Base-by-base conservation (phyloP, 2,329 filamentous ascomycete genomes). In the Ophiostoma ulmi region DNA sequence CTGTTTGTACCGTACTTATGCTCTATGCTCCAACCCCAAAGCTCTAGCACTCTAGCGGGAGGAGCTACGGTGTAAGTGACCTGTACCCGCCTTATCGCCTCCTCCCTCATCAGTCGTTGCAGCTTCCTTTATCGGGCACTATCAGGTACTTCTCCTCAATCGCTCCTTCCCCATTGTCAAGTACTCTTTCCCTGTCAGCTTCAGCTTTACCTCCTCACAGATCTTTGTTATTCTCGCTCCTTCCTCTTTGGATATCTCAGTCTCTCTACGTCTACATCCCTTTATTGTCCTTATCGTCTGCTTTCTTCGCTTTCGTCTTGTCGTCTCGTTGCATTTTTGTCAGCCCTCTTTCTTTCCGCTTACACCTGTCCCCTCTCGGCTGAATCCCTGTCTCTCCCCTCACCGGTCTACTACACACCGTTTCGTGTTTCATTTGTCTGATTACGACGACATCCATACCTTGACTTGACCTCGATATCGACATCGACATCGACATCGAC, bases 321-420 rank as follows among this genome's bases (percentile, higher is more conserved):
- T 26, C 8, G 52, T 26, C 22, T 58, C 2, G 10, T 10, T 26
- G 52, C 26, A n/a, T 10, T 13, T 13, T 26, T 58, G 52, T 58
- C 52, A 13, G 44, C 44, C n/a, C 14, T 48, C 44, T 48, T n/a
- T 20, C 17, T 48, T 48, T n/a, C n/a, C 48, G n/a, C 52, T 26
- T 58, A 58, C 52, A n/a, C 22, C 39, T 44, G 11, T 26, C 44
- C 44, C 44, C 20, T 26, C 20, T 58, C 52, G 31, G 52, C 52
- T 58, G 52, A 58, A 58, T 58, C 52, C 52, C 52, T 58, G 52
- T 58, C 52, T 58, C 11, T 26, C 52, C 39, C 52, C 52, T 58
- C 52, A 58, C 22, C n/a, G 10, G 44, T 14, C 22, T 26, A 58
- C 52, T 22, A 58, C 52, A 48, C 44, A 31, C 52, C 52, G 52